Conservation (phyloP, 495 filamentous ascomycete species). For the Lasiosphaeria miniovina region DNA sequence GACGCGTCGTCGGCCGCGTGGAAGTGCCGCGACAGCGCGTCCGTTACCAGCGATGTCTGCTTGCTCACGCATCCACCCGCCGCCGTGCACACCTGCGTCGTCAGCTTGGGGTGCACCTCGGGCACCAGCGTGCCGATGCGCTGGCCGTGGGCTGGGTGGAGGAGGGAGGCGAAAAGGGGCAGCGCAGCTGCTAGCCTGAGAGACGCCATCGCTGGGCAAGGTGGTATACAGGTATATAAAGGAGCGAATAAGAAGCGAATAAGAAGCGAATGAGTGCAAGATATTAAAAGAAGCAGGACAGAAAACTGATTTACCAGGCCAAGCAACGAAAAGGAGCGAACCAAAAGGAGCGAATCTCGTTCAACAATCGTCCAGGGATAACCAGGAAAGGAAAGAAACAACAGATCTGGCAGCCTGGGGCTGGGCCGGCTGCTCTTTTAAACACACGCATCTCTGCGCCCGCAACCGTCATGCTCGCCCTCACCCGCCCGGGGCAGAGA, state of each 20-base stretch:
- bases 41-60: constrained; percentile 48
- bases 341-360: too few species aligned
- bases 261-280: constrained; percentile 1
- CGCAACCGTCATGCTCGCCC: background rate
- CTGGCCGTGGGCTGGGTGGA: constrained; percentile 13
- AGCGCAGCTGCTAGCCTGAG: constrained; percentile 12
- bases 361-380: too few species aligned
- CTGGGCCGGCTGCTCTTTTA: background rate
- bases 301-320: too few species aligned
- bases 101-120: constrained; percentile 51
- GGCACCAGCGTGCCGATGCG: constrained; percentile 31
- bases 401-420: too few species aligned
- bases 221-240: background rate
- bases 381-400: too few species aligned
- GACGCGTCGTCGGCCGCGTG: constrained; percentile 37
- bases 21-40: constrained; percentile 47
- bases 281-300: background rate
- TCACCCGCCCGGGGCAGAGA: background rate
- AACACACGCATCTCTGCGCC: background rate
- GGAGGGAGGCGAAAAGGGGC: constrained; percentile 9
- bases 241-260: background rate
- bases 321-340: too few species aligned
- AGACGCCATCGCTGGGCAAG: background rate
- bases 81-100: constrained; percentile 48
- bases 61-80: constrained; percentile 44